Conservation (phyloP, 208 protist genomes). For the Jaenimonas drosophilae region DNA sequence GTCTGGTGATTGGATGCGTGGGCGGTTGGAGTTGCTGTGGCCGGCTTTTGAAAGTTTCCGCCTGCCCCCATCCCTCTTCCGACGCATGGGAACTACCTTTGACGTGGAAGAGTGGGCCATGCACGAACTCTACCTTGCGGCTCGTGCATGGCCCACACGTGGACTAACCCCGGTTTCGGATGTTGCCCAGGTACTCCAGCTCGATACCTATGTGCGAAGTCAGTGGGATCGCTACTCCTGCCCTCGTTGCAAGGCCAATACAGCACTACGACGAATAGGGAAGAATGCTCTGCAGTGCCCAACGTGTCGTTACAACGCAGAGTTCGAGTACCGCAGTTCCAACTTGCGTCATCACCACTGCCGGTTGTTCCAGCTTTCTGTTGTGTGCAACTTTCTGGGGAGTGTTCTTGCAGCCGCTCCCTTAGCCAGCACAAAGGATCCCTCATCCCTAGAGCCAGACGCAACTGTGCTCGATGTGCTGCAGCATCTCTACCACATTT, state of each 20-base stretch:
- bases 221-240: conserved; percentile 32
- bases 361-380: conserved; percentile 48
- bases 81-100: neutral
- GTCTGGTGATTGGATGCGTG: neutral
- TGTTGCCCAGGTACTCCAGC: neutral
- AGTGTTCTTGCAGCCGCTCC: conserved; percentile 45
- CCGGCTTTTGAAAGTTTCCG: neutral
- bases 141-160: neutral
- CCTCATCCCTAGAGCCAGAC: conserved; percentile 11
- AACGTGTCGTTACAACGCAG: conserved; percentile 66
- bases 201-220: neutral
- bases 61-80: neutral
- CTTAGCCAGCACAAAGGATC: conserved; percentile 25
- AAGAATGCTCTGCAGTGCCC: conserved; percentile 31
- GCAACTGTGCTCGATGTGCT: conserved; percentile 19
- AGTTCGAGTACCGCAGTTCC: conserved; percentile 41
- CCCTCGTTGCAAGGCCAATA: conserved; percentile 30
- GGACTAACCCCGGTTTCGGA: neutral
- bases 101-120: neutral
- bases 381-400: conserved; percentile 35
- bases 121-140: neutral
- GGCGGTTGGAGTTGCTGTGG: neutral
- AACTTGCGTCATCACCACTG: conserved; percentile 33
- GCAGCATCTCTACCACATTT: conserved; percentile 13
- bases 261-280: neutral